Percentiles rank a stretch among this genome's conserved stretches.
Conservation (phyloP, 2,329 filamentous ascomycete genomes). For the Didymosphaeria variabile region DNA sequence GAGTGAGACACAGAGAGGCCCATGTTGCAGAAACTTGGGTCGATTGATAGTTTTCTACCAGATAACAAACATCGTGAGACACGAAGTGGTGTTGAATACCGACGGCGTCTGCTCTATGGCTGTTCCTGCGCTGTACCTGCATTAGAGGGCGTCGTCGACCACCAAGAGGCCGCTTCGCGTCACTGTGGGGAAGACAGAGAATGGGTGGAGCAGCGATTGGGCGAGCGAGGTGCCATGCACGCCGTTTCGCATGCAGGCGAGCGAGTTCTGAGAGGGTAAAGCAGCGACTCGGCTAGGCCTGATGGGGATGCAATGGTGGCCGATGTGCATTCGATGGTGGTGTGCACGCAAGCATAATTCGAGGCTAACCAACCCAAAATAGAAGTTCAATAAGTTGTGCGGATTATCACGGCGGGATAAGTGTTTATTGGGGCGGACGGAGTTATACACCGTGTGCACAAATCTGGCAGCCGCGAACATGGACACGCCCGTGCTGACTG, state of each 20-base stretch:
- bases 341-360: slow-evolving; percentile 45
- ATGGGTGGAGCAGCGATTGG: slow-evolving; percentile 35
- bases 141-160: slow-evolving; percentile 44
- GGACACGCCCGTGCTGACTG: slow-evolving; percentile 28
- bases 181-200: slow-evolving; percentile 41
- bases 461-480: slow-evolving; percentile 28
- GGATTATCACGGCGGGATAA: slow-evolving; percentile 30
- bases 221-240: slow-evolving; percentile 30
- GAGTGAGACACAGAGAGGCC: not conserved
- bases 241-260: slow-evolving; percentile 44
- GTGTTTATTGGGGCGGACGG: slow-evolving; percentile 45
- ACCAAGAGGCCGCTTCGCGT: slow-evolving; percentile 31
- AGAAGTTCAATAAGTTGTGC: slow-evolving; percentile 32
- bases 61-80: slow-evolving; percentile 6
- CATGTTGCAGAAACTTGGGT: not conserved
- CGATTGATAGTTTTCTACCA: not conserved
- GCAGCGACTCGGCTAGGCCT: slow-evolving; percentile 36
- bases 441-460: slow-evolving; percentile 43
- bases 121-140: slow-evolving; percentile 55
- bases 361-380: slow-evolving; percentile 42
- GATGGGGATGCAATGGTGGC: slow-evolving; percentile 33
- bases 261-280: slow-evolving; percentile 29
- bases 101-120: slow-evolving; percentile 19
- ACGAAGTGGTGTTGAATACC: slow-evolving; percentile 24
- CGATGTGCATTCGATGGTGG: slow-evolving; percentile 38